A percentile compares a stretch with the other conserved stretches of the same genome.
Evolutionary conservation across 352 stramenopile species (phyloP).

Genomic region (Globisporangium nagaii): DNA sequence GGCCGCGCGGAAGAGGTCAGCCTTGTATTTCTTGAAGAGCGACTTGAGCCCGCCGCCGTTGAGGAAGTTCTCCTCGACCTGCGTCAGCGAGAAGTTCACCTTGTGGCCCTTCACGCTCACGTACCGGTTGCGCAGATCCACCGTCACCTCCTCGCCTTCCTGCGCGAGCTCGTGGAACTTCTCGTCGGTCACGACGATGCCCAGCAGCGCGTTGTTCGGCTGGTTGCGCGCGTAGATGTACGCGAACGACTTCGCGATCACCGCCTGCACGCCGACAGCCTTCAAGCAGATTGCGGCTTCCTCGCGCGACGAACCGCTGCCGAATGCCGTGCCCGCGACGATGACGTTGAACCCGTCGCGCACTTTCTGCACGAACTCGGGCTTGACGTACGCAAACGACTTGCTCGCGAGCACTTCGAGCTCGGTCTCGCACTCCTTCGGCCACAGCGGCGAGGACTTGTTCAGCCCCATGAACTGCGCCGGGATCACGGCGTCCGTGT

Average conservation of each 20-base stretch:
- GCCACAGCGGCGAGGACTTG: constrained; percentile 76
- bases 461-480: constrained; percentile 82
- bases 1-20: constrained; percentile 75
- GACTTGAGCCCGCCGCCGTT: constrained; percentile 69
- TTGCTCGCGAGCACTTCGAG: constrained; percentile 74
- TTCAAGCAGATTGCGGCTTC: constrained; percentile 80
- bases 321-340: constrained; percentile 67
- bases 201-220: constrained; percentile 77
- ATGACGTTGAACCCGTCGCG: constrained; percentile 77
- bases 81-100: constrained; percentile 65
- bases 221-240: constrained; percentile 86
- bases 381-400: constrained; percentile 75
- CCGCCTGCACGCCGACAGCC: constrained; percentile 67
- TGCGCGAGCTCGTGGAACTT: constrained; percentile 69
- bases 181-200: constrained; percentile 77
- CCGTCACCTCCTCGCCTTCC: constrained; percentile 61
- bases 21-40: constrained; percentile 81
- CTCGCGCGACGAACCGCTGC: constrained; percentile 72
- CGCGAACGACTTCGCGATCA: constrained; percentile 83
- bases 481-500: constrained; percentile 78
- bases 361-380: constrained; percentile 72
- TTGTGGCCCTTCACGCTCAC: constrained; percentile 56
- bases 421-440: constrained; percentile 69
- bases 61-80: constrained; percentile 77
- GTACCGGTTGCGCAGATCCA: constrained; percentile 63